Conservation (phyloP, 352 stramenopile species). For the Pythium dissotocum region DNA sequence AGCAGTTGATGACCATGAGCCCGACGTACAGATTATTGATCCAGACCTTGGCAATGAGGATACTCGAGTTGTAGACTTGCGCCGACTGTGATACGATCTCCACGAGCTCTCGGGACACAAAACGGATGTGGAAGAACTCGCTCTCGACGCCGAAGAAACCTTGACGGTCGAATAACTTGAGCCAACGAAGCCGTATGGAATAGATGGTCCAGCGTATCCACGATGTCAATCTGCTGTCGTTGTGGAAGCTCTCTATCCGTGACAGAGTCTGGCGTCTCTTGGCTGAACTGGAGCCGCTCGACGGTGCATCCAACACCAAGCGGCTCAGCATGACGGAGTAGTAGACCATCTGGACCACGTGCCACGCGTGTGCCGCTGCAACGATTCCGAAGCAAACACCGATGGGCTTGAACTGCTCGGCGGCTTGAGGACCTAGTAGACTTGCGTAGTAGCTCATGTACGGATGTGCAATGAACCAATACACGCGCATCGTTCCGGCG, state of each 20-base stretch:
- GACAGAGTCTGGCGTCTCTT: not conserved
- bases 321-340: slow-evolving; percentile 8
- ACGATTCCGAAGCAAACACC: slow-evolving; percentile 16
- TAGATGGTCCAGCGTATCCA: not conserved
- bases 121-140: slow-evolving; percentile 30
- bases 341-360: slow-evolving; percentile 20
- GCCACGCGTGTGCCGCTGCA: not conserved
- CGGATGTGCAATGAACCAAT: slow-evolving; percentile 32
- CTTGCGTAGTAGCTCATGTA: slow-evolving; percentile 33
- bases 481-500: slow-evolving; percentile 6
- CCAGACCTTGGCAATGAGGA: slow-evolving; percentile 43
- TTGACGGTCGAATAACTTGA: slow-evolving; percentile 26
- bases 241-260: not conserved
- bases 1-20: slow-evolving; percentile 45
- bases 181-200: not conserved
- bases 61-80: slow-evolving; percentile 47
- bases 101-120: slow-evolving; percentile 38
- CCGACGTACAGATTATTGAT: slow-evolving; percentile 51
- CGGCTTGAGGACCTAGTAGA: slow-evolving; percentile 16
- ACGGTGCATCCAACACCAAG: not conserved
- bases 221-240: not conserved
- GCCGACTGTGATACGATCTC: slow-evolving; percentile 45
- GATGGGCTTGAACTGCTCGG: slow-evolving; percentile 17
- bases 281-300: not conserved
- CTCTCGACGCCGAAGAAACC: slow-evolving; percentile 40